phyloP scores from a whole-genome alignment of 306 rosid genomes.

The Vigna angularis region DNA sequence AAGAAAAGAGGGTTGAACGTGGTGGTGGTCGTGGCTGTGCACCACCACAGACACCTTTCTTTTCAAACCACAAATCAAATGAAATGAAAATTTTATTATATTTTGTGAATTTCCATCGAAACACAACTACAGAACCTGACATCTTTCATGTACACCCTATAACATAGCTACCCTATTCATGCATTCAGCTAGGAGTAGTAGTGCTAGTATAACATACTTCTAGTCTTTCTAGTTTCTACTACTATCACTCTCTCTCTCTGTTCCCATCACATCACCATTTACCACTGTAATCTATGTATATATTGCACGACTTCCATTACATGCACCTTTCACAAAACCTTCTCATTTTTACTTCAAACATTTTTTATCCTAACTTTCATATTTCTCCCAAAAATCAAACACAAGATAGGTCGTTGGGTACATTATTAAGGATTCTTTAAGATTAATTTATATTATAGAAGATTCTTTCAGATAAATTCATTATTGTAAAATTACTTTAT shows the following conservation, averaged over 20 bases:
- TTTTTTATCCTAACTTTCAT: no score
- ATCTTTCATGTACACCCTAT: constrained; percentile 22
- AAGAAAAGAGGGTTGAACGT: constrained; percentile 48
- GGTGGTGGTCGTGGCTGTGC: constrained; percentile 49
- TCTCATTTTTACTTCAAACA: no score
- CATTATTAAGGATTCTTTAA: no score
- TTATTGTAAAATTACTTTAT: no score
- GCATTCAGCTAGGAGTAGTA: not conserved
- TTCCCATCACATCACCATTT: constrained; percentile 22
- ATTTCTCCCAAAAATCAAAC: no score
- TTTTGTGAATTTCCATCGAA: not conserved
- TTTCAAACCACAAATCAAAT: constrained; percentile 44
- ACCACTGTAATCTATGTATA: not conserved
- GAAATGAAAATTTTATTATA: not conserved
- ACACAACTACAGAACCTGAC: not conserved
- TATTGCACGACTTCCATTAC: not conserved
- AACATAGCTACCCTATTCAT: constrained; percentile 17
- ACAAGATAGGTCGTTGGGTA: no score
- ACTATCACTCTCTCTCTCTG: not conserved
- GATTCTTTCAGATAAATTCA: no score
- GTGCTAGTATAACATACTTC: not conserved
- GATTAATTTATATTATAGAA: no score
- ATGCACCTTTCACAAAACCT: no score
- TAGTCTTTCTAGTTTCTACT: not conserved
- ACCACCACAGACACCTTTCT: constrained; percentile 59